phyloP scores from a whole-genome alignment of 768 basidiomycete species.

The Lactarius akahatsu region DNA sequence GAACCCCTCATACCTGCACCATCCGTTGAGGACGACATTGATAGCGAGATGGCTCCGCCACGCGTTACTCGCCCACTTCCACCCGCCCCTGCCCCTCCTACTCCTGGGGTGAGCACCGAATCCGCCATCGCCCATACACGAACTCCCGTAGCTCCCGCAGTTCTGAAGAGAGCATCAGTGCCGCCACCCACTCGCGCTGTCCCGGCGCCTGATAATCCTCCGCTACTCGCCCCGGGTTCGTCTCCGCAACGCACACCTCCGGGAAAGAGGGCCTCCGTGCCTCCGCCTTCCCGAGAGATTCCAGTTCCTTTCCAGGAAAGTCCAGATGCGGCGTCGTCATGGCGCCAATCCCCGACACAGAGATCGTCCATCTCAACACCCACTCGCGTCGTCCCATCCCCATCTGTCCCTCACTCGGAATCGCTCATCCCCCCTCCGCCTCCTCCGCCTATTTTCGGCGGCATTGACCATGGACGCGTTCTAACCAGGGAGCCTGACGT shows the following conservation, averaged over 20 bases:
- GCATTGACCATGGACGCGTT: slow-evolving; percentile 15
- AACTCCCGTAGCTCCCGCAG: slow-evolving; percentile 5
- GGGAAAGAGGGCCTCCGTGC: slow-evolving; percentile 18
- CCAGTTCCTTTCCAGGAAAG: slow-evolving; percentile 11
- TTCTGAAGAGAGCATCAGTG: slow-evolving; percentile 25
- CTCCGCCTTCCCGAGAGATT: slow-evolving; percentile 18
- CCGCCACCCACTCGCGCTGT: slow-evolving; percentile 25
- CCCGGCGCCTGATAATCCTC: slow-evolving; percentile 11
- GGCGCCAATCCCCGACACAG: slow-evolving; percentile 17
- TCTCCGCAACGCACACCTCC: slow-evolving; percentile 13
- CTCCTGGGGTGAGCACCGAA: slow-evolving; percentile 29
- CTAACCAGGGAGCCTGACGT: slow-evolving; percentile 18
- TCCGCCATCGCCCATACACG: background rate
- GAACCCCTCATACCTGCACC: slow-evolving; percentile 13
- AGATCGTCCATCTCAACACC: slow-evolving; percentile 25
- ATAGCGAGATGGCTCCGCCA: slow-evolving; percentile 36
- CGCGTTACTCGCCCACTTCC: slow-evolving; percentile 37
- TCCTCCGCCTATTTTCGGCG: slow-evolving; percentile 6
- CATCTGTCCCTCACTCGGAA: slow-evolving; percentile 5
- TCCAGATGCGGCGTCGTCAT: slow-evolving; percentile 8
- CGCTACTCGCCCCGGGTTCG: background rate
- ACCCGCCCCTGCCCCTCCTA: slow-evolving; percentile 36
- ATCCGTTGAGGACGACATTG: slow-evolving; percentile 27
- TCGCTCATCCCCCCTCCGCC: slow-evolving; percentile 7
- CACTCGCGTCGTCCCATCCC: slow-evolving; percentile 14